phyloP scores from a whole-genome alignment of 768 basidiomycete species.

The Psilocybe tampanensis region DNA sequence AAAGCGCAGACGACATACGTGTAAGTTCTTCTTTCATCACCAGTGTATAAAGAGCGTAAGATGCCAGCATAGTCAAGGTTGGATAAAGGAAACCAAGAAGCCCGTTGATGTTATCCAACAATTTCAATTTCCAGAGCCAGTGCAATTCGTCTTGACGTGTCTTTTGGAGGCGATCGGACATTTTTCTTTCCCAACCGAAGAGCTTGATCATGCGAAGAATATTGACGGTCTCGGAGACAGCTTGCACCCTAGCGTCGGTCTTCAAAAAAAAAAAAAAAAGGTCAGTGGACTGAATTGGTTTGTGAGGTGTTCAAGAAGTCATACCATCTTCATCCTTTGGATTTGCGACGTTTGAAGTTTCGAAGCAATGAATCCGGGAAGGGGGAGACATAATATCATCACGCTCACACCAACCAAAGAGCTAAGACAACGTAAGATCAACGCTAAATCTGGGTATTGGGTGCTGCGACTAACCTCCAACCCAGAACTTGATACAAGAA shows the following conservation, averaged over 20 bases:
- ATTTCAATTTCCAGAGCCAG: conserved; percentile 22
- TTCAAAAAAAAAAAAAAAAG: conserved; percentile 2
- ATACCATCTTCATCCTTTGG: conserved; percentile 45
- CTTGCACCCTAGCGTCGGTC: conserved; percentile 61
- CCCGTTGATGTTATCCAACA: conserved; percentile 8
- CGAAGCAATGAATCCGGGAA: conserved; percentile 59
- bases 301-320: conserved; percentile 2
- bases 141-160: conserved; percentile 65
- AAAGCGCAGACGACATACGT: conserved; percentile 13
- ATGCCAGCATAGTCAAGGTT: conserved; percentile 65
- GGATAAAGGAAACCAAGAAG: conserved; percentile 33
- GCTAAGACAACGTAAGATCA: conserved; percentile 20
- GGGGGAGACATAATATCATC: conserved; percentile 52
- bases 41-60: conserved; percentile 57
- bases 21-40: conserved; percentile 42
- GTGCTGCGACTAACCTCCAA: conserved; percentile 36
- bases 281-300: too few species aligned
- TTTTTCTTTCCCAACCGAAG: conserved; percentile 68
- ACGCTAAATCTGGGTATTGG: neutral
- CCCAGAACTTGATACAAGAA: conserved; percentile 51
- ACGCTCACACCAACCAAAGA: conserved; percentile 58
- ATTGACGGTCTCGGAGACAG: conserved; percentile 59
- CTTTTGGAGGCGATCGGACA: conserved; percentile 50
- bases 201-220: too few species aligned
- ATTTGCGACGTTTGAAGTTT: conserved; percentile 48